Percentiles rank a stretch among this genome's conserved stretches.
These are phyloP conservation scores for Candolleomyces aberdarensis DNA, from an alignment of 768 basidiomycete species.

Conservation along the genomic window DNA sequence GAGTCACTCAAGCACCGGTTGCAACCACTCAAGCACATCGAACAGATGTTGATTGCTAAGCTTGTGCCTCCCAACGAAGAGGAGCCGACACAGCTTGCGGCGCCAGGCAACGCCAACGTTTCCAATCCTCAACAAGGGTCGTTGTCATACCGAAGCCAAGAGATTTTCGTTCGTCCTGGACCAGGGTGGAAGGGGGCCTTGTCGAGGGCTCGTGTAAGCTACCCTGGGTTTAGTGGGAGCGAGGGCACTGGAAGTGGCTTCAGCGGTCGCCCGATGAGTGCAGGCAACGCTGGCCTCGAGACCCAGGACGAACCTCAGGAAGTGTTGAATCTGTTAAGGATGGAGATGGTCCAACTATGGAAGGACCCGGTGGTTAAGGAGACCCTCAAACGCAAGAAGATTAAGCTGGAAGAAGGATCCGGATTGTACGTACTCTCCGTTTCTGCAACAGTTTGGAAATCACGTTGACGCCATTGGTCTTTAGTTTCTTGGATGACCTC, in stretches of 20 bases:
- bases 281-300: conserved; percentile 43
- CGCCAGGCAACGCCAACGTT: conserved; percentile 17
- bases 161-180: conserved; percentile 64
- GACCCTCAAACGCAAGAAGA: conserved; percentile 52
- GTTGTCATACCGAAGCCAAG: conserved; percentile 36
- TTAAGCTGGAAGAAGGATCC: conserved; percentile 66
- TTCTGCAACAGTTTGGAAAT: conserved; percentile 13
- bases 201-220: conserved; percentile 39
- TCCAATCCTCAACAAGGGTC: conserved; percentile 10
- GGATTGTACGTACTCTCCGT: conserved; percentile 46
- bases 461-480: conserved; percentile 5
- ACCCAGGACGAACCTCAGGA: conserved; percentile 58
- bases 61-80: conserved; percentile 69
- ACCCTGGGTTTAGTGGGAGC: conserved; percentile 23
- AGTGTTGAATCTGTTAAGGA: conserved; percentile 53
- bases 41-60: conserved; percentile 64
- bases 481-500: conserved; percentile 68
- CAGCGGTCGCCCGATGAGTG: conserved; percentile 35
- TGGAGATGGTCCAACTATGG: conserved; percentile 71
- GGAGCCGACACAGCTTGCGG: conserved; percentile 41
- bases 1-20: conserved; percentile 62
- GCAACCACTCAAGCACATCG: conserved; percentile 65
- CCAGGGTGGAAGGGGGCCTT: conserved; percentile 63
- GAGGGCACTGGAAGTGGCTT: conserved; percentile 13
- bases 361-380: conserved; percentile 54